Conservation (phyloP, 352 stramenopile genomes). For the Phytophthora pluvialis region DNA sequence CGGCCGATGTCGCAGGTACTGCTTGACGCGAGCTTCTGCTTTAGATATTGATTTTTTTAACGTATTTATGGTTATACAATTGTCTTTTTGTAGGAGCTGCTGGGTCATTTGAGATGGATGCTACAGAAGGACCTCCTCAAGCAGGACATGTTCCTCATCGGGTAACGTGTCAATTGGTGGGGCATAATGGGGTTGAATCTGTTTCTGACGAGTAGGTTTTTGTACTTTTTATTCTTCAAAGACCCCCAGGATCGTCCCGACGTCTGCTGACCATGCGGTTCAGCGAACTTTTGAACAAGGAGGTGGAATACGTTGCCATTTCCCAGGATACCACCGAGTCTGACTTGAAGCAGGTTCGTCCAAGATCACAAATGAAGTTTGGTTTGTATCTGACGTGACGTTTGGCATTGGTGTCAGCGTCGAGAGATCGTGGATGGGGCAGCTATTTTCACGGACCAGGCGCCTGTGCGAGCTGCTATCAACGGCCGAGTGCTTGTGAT, state of each 20-base stretch:
- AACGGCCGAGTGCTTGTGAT: constrained; percentile 94
- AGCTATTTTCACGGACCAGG: constrained; percentile 91
- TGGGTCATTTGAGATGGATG: constrained; percentile 88
- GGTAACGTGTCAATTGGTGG: constrained; percentile 32
- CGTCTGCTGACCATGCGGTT: constrained; percentile 85
- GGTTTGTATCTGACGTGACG: background rate
- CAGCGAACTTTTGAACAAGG: constrained; percentile 83
- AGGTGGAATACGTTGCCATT: constrained; percentile 92
- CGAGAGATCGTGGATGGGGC: constrained; percentile 75
- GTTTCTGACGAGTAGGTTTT: background rate
- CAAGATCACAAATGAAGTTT: background rate
- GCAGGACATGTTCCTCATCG: constrained; percentile 91
- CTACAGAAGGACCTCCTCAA: constrained; percentile 84
- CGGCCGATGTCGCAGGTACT: constrained; percentile 53
- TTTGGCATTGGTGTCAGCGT: constrained; percentile 22
- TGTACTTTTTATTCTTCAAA: constrained; percentile 17
- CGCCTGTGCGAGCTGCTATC: constrained; percentile 94
- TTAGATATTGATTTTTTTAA: constrained; percentile 1
- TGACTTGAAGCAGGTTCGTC: constrained; percentile 86
- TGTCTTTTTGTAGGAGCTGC: constrained; percentile 28
- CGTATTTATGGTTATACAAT: background rate
- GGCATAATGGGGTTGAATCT: background rate
- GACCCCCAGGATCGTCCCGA: constrained; percentile 74
- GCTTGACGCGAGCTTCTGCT: background rate
- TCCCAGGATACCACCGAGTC: constrained; percentile 95